phyloP scores from a whole-genome alignment of 2,329 filamentous ascomycete genomes.

The Cadophora gregata region DNA sequence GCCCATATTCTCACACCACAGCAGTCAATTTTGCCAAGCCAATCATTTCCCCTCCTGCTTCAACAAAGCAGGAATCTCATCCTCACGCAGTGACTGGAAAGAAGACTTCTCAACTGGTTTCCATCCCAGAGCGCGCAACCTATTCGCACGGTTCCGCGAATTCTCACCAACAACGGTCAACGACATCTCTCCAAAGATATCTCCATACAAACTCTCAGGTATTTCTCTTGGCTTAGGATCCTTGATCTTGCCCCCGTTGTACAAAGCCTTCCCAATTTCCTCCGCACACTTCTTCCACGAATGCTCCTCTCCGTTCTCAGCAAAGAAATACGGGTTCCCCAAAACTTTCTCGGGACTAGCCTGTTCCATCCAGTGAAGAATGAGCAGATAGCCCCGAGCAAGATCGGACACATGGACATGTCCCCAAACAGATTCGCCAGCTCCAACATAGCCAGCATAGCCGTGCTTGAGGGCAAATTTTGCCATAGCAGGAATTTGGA shows the following conservation, averaged over 20 bases:
- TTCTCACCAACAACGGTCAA: constrained; percentile 50
- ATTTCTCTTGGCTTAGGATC: constrained; percentile 47
- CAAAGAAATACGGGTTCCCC: constrained; percentile 57
- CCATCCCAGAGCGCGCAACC: constrained; percentile 53
- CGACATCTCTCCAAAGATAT: constrained; percentile 49
- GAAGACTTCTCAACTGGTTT: constrained; percentile 51
- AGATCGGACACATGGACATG: constrained; percentile 56
- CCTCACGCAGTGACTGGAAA: constrained; percentile 27
- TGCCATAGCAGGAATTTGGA: constrained; percentile 54
- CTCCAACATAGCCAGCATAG: constrained; percentile 52
- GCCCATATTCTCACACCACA: background rate
- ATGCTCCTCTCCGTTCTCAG: constrained; percentile 51
- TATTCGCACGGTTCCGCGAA: constrained; percentile 50
- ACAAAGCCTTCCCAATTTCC: constrained; percentile 47
- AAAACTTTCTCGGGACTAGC: constrained; percentile 42
- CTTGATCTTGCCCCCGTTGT: constrained; percentile 47
- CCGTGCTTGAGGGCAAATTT: constrained; percentile 56
- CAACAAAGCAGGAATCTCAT: constrained; percentile 9
- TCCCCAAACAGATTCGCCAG: constrained; percentile 49
- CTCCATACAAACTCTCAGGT: constrained; percentile 46
- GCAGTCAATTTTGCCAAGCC: constrained; percentile 6
- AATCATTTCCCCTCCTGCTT: background rate
- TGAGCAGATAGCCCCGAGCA: constrained; percentile 50
- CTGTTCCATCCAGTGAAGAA: constrained; percentile 53
- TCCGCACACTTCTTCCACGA: constrained; percentile 50